Base-by-base conservation (phyloP, 805 yeast genomes). In the Barnettozyma sucrosica region DNA sequence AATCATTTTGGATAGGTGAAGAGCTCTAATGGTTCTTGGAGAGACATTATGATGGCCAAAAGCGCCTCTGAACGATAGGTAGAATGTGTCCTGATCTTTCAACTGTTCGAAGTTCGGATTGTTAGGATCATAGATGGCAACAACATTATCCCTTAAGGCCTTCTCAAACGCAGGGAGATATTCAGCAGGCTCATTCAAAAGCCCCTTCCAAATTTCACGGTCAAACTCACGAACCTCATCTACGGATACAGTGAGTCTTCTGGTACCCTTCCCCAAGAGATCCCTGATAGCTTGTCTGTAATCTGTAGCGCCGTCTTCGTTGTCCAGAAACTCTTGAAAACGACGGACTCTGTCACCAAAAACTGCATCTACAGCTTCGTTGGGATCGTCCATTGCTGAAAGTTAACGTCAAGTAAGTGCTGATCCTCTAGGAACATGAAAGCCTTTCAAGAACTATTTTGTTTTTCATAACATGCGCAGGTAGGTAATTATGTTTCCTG, bases 171-270 rank as follows among this genome's bases (percentile, higher is more conserved):
- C 89, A 5, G 97, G 97, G 25, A 92, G 69, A 57, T 65, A 90
- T 46, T 89, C 96, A 1, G 95, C 81, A 0, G 99, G 99, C 19
- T 70, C 70, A 47, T 78, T 71, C 46, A 93, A 67, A 9, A 89
- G 60, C 0, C 98, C 95, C 2, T 65, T 63, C 85, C 97, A 93
- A 54, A 82, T 79, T 2, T 76, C 80, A 45, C 77, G 70, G 66
- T 90, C 95, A 61, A 85, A 90, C 44, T 83, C 90, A 56, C 97
- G 76, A 18, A 93, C 64, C 54, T 92, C 97, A 66, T 93, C 99
- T 38, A 93, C 71, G 14, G 89, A 80, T 3, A 92, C 83, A 2
- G 75, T 70, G 39, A 92, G 70, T 58, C 99, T 75, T 52, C 77
- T 76, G 46, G 75, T 74, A 41, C 82, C 83, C 56, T 79, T 77